Base-by-base conservation (phyloP, 345 rosid species). In the Erysimum cheiranthoides region DNA sequence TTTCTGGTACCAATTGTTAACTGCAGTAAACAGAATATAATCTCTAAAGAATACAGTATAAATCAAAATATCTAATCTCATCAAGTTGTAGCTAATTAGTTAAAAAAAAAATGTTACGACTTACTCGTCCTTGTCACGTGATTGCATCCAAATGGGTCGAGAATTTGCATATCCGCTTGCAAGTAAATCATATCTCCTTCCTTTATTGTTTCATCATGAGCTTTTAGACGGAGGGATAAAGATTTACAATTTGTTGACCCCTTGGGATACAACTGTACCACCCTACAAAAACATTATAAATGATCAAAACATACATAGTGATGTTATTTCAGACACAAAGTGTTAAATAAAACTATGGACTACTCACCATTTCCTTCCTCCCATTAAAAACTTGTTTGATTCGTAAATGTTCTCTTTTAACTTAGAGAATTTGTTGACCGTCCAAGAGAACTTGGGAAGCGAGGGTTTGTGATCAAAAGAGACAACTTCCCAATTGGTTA, bases 81-180 rank as follows among this genome's bases (percentile, higher is more conserved):
- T 30, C 38, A 36, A 34, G 36, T 34, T n/a, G n/a, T n/a, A n/a
- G 36, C 1, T 5, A 34, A 8, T 12, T 3, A 45, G 25, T 21
- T 21, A 0, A 0, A 21, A 21, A n/a, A n/a, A 21, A 21, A 21
- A 21, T 21, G 25, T 21, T 21, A 21, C 25, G 25, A 71, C 67
- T 46, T 43, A 32, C 74, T 0, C 25, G 18, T 11, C 42, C 0
- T 0, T 60, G 8, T 47, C 27, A 5, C 2, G 50, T 71, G 75
- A 46, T 10, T 10, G 27, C 2, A n/a, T 71, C 67, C 68, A 61
- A 27, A 25, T 9, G 75, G 75, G 58, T 71, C 68, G 7, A 70
- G 58, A 34, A 61, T 7, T 35, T 30, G 60, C 4, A 71, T 0
- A 14, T 59, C 0, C 5, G 2, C 49, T 9, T 1, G 0, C 56